phyloP scores from a whole-genome alignment of 805 yeast species.

The Diddensiella santjacobensis region DNA sequence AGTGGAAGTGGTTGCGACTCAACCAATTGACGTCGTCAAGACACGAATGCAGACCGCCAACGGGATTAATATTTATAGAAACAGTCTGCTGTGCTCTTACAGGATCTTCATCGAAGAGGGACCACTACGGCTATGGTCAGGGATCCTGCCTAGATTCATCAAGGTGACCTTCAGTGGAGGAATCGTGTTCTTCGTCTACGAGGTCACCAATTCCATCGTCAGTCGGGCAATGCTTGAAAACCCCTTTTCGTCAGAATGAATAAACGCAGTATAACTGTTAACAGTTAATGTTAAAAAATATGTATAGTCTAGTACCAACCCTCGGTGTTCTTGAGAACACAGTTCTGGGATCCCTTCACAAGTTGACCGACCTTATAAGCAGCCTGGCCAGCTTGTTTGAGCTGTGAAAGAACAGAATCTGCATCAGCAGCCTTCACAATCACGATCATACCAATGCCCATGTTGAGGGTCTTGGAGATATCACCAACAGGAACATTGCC shows the following conservation, averaged over 20 bases:
- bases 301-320: slow-evolving; percentile 31
- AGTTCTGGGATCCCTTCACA: slow-evolving; percentile 40
- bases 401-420: slow-evolving; percentile 47
- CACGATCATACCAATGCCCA: slow-evolving; percentile 96
- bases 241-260: slow-evolving; percentile 35
- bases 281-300: too few relatives aligned
- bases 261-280: not conserved
- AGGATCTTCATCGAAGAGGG: slow-evolving; percentile 40
- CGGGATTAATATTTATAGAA: slow-evolving; percentile 34
- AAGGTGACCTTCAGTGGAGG: slow-evolving; percentile 72
- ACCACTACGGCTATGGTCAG: slow-evolving; percentile 35
- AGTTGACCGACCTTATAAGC: slow-evolving; percentile 69
- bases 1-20: slow-evolving; percentile 74
- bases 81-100: slow-evolving; percentile 35
- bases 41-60: slow-evolving; percentile 74
- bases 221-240: slow-evolving; percentile 36
- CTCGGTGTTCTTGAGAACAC: slow-evolving; percentile 32
- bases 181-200: slow-evolving; percentile 61
- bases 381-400: slow-evolving; percentile 66
- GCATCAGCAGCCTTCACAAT: slow-evolving; percentile 72
- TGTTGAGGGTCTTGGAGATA: slow-evolving; percentile 83
- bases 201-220: slow-evolving; percentile 49
- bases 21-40: slow-evolving; percentile 84
- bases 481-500: slow-evolving; percentile 88
- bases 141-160: slow-evolving; percentile 54